A percentile compares a stretch with the other conserved stretches of the same genome.
Evolutionary conservation across 2,329 filamentous ascomycete species (phyloP).

Genomic region (Cytospora paraplurivora): DNA sequence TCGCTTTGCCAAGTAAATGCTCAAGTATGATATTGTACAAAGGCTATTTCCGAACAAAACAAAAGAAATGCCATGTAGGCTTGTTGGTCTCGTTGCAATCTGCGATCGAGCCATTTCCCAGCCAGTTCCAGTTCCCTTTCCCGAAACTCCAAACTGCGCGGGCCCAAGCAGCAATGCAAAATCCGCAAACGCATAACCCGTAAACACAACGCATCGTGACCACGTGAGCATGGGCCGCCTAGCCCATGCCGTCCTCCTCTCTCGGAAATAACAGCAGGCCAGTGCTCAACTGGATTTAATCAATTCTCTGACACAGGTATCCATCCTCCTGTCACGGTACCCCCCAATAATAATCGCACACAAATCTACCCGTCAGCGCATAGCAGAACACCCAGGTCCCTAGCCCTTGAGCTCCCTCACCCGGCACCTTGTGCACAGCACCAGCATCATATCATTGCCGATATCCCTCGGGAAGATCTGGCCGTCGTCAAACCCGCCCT

Average conservation of each 20-base stretch:
- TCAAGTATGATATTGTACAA: conserved; percentile 20
- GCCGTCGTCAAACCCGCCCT: conserved; percentile 63
- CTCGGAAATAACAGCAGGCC: neutral
- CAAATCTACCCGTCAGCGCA: neutral
- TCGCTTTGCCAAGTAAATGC: conserved; percentile 12
- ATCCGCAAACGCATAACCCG: neutral
- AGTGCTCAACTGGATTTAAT: conserved; percentile 16
- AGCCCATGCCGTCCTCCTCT: conserved; percentile 4
- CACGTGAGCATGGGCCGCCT: conserved; percentile 19
- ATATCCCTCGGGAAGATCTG: conserved; percentile 64
- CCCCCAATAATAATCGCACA: too few species aligned
- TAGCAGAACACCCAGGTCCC: conserved; percentile 11
- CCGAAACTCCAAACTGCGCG: conserved; percentile 26
- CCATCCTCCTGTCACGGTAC: neutral
- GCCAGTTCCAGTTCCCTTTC: conserved; percentile 5
- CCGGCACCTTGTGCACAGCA: conserved; percentile 64
- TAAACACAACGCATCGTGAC: conserved; percentile 19
- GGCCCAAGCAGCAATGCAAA: conserved; percentile 22
- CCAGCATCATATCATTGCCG: conserved; percentile 49
- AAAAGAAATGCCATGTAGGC: conserved; percentile 14
- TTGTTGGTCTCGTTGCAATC: conserved; percentile 6
- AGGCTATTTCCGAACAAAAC: conserved; percentile 11
- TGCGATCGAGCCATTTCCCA: conserved; percentile 2
- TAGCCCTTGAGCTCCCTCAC: conserved; percentile 59
- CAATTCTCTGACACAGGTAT: neutral